Conservation (phyloP, 2,329 filamentous ascomycete genomes). For the Aspergillus viridinutans region DNA sequence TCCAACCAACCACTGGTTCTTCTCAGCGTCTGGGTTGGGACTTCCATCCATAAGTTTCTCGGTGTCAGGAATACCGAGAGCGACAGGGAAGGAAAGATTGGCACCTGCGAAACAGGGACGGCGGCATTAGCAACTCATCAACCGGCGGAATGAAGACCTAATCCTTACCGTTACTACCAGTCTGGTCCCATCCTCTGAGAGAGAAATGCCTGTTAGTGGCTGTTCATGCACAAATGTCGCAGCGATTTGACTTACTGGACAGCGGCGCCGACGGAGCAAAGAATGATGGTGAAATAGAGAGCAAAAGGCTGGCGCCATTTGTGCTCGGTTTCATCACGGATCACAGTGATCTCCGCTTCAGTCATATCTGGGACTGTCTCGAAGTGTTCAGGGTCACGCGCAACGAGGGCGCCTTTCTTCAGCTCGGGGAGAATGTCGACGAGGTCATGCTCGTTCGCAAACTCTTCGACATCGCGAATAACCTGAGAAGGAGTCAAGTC, state of each 20-base stretch:
- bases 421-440: conserved; percentile 39
- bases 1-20: conserved; percentile 59
- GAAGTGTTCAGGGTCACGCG: conserved; percentile 46
- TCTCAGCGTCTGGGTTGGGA: conserved; percentile 33
- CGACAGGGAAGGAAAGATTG: conserved; percentile 48
- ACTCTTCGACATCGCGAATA: conserved; percentile 41
- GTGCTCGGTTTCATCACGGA: conserved; percentile 45
- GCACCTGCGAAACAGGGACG: conserved; percentile 39
- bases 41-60: conserved; percentile 1
- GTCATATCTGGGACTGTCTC: conserved; percentile 42
- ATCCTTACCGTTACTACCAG: conserved; percentile 27
- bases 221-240: too few species aligned
- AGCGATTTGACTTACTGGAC: conserved; percentile 41
- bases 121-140: neutral
- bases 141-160: neutral
- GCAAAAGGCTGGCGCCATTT: conserved; percentile 48
- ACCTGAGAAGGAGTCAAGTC: conserved; percentile 36
- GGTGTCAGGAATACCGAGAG: conserved; percentile 43
- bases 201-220: neutral
- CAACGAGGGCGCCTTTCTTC: conserved; percentile 48
- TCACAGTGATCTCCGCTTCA: conserved; percentile 38
- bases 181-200: conserved; percentile 30
- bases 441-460: conserved; percentile 40
- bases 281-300: conserved; percentile 49
- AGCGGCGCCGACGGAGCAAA: conserved; percentile 51